Base-by-base conservation (phyloP, 352 stramenopile genomes). In the Phytophthora fragariaefolia region DNA sequence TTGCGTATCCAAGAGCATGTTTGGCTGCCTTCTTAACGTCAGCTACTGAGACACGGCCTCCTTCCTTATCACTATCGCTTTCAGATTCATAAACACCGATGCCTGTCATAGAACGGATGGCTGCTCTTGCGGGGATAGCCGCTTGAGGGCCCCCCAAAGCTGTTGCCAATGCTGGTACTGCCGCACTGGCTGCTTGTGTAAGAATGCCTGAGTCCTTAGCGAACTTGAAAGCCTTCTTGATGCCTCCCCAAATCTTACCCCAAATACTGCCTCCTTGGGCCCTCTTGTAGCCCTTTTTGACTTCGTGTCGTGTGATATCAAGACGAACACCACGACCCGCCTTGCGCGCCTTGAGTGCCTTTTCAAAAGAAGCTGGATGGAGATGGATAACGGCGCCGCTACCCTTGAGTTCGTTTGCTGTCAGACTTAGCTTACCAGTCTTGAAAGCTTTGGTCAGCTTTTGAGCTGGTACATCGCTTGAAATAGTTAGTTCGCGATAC, bases 391-490 rank as follows among this genome's bases (percentile, higher is more conserved):
- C 20, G 46, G 54, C 40, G 5, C 40, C 40, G 1, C 4, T 20
- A 45, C 54, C 42, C 42, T 34, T 52, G 18, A 52, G 42, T 53
- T 61, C 10, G 10, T 46, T 23, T 47, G 23, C 34, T 8, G 34
- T 42, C 4, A 61, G 27, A 46, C 54, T 61, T 61, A 61, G 54
- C 54, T 61, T 61, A 53, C 54, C 54, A 9, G 40, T 60, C 38
- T 60, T 60, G 38, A 60, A 26, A 15, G 52, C 52, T 60, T 50
- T 60, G 12, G 38, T 60, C 24, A 60, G 40, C 32, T 40, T 40
- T 1, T 9, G 1, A 4, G 32, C 32, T 40, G 32, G 32, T n/a
- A 40, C 32, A n/a, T 40, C 32, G 32, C 32, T 40, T 9, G 32
- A 40, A 40, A 40, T 40, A 9, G 32, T 40, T 4, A 40, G 13